These are phyloP conservation scores for Metschnikowia baotianmanensis DNA, from an alignment of 805 yeast genomes.

Conservation along the genomic window DNA sequence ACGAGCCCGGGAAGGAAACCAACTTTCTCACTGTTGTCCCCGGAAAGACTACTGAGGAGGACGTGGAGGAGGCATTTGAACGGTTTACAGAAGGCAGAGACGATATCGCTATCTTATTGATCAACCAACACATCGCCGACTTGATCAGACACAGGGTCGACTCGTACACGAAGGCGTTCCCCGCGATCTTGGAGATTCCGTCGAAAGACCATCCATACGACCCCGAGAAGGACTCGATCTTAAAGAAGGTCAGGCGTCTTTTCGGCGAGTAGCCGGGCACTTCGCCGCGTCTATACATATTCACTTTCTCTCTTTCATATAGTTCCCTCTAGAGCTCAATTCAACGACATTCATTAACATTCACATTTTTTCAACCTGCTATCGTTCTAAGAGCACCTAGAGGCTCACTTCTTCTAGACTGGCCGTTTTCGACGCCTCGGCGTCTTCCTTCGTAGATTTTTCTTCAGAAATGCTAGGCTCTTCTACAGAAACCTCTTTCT, in stretches of 20 bases:
- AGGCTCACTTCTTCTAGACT: constrained; percentile 8
- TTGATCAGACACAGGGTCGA: constrained; percentile 81
- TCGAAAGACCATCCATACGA: constrained; percentile 98
- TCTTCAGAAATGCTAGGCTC: no score
- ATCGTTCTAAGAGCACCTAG: neutral
- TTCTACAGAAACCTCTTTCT: neutral
- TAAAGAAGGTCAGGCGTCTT: constrained; percentile 89
- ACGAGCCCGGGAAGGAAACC: constrained; percentile 60
- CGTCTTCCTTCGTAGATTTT: constrained; percentile 4
- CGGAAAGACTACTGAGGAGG: constrained; percentile 72
- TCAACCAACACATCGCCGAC: constrained; percentile 95
- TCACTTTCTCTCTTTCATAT: constrained; percentile 5
- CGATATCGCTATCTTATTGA: constrained; percentile 89
- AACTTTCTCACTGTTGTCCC: constrained; percentile 81
- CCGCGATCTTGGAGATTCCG: constrained; percentile 95
- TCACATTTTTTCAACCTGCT: neutral
- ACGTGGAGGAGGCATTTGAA: constrained; percentile 71
- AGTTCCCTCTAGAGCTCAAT: constrained; percentile 12
- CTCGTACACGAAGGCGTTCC: constrained; percentile 84
- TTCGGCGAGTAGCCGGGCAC: constrained; percentile 72
- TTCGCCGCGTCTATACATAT: neutral
- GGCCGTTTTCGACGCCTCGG: constrained; percentile 1
- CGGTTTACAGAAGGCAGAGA: constrained; percentile 69
- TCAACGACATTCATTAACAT: constrained; percentile 4
- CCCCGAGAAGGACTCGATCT: constrained; percentile 95